Percentiles rank a stretch among this genome's conserved stretches.
phyloP scores from a whole-genome alignment of 257 asterid genomes.

The Haberlea rhodopensis region DNA sequence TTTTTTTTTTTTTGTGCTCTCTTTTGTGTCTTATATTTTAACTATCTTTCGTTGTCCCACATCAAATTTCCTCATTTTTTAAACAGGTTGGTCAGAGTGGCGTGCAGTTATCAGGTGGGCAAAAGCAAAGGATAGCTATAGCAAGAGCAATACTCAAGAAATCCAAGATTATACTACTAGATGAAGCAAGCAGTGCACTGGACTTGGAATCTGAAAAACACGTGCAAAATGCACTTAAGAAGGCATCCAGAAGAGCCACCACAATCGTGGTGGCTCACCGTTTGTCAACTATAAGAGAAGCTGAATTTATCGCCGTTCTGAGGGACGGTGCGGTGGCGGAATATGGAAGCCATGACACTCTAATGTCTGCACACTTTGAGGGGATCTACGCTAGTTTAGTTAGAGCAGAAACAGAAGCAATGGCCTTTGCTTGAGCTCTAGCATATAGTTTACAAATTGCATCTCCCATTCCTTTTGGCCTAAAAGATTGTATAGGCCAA shows the following conservation, averaged over 20 bases:
- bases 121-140: conserved; percentile 84
- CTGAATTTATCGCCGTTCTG: conserved; percentile 59
- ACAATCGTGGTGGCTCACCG: conserved; percentile 84
- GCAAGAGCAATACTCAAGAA: conserved; percentile 77
- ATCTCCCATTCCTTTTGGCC: not conserved
- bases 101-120: conserved; percentile 81
- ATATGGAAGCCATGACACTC: conserved; percentile 63
- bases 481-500: not conserved
- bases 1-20: no score
- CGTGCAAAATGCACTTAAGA: conserved; percentile 65
- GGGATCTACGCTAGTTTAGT: conserved; percentile 70
- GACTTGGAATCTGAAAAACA: conserved; percentile 80
- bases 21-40: no score
- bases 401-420: conserved; percentile 74
- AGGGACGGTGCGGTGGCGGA: conserved; percentile 63
- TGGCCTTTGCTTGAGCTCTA: conserved; percentile 52
- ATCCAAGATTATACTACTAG: conserved; percentile 58
- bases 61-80: not conserved
- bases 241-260: conserved; percentile 60
- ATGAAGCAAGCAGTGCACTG: conserved; percentile 87
- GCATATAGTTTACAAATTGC: no score
- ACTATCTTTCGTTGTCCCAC: not conserved
- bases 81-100: conserved; percentile 77
- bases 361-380: conserved; percentile 46
- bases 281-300: conserved; percentile 68